Conservation (phyloP, 1,139 yeast species). For the Saccharomycopsis phalli region DNA sequence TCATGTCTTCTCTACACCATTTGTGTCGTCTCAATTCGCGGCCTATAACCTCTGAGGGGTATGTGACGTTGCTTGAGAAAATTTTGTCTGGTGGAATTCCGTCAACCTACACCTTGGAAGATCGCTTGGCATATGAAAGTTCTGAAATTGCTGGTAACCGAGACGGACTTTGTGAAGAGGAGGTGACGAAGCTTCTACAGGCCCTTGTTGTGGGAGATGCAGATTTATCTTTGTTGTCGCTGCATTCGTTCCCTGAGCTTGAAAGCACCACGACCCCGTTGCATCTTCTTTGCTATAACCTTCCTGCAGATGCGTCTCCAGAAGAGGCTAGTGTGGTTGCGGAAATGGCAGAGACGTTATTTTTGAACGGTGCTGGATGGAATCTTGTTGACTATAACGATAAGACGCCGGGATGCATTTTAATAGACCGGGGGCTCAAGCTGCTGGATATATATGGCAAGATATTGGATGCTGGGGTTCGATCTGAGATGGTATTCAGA, state of each 20-base stretch:
- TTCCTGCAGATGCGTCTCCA: constrained; percentile 38
- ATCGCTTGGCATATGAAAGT: constrained; percentile 49
- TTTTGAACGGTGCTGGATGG: constrained; percentile 93
- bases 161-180: no score
- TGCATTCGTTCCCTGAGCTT: constrained; percentile 25
- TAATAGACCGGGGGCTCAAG: constrained; percentile 41
- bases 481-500: constrained; percentile 77
- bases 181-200: background rate
- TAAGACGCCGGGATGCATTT: constrained; percentile 72
- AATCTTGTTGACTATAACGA: constrained; percentile 55
- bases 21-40: constrained; percentile 47
- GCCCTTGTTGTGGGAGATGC: background rate
- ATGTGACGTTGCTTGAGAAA: constrained; percentile 36
- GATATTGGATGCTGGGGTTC: constrained; percentile 79
- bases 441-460: constrained; percentile 36
- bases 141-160: constrained; percentile 20
- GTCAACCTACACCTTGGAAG: constrained; percentile 75
- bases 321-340: constrained; percentile 42
- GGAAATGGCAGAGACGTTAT: constrained; percentile 52
- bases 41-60: constrained; percentile 42
- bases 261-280: constrained; percentile 67
- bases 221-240: background rate
- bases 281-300: constrained; percentile 46
- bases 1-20: constrained; percentile 68
- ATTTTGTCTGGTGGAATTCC: constrained; percentile 61